Evolutionary conservation across 257 asterid species (phyloP).

Genomic region (Solanum piurae): DNA sequence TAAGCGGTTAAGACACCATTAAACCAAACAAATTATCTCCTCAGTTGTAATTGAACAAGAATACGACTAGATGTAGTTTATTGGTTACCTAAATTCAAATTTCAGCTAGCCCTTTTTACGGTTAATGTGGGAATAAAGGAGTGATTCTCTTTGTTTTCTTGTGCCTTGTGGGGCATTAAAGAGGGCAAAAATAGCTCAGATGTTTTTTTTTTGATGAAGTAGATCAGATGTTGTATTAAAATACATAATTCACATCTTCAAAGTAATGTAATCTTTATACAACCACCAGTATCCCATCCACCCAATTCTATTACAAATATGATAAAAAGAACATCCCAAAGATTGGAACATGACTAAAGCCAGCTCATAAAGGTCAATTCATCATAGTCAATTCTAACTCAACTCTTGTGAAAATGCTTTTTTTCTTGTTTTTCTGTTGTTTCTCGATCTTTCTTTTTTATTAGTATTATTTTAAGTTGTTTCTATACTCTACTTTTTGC

Average conservation of each 20-base stretch:
- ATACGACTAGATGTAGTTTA: neutral
- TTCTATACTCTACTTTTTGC: neutral
- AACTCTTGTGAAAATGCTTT: neutral
- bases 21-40: neutral
- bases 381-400: neutral
- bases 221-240: neutral
- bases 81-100: neutral
- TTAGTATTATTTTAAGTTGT: neutral
- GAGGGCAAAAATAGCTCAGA: neutral
- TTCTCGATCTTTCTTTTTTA: neutral
- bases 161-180: neutral
- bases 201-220: neutral
- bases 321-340: neutral
- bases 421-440: neutral
- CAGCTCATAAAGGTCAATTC: neutral
- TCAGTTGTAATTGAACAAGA: neutral
- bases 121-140: neutral
- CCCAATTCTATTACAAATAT: neutral
- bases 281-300: neutral
- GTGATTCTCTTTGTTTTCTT: neutral
- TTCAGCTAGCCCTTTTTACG: neutral
- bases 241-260: neutral
- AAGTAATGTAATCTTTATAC: neutral
- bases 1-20: neutral
- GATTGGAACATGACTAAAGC: neutral